A percentile compares a stretch with the other conserved stretches of the same genome.
Conservation (phyloP, 2,329 filamentous ascomycete species). For the Fusarium avenaceum region DNA sequence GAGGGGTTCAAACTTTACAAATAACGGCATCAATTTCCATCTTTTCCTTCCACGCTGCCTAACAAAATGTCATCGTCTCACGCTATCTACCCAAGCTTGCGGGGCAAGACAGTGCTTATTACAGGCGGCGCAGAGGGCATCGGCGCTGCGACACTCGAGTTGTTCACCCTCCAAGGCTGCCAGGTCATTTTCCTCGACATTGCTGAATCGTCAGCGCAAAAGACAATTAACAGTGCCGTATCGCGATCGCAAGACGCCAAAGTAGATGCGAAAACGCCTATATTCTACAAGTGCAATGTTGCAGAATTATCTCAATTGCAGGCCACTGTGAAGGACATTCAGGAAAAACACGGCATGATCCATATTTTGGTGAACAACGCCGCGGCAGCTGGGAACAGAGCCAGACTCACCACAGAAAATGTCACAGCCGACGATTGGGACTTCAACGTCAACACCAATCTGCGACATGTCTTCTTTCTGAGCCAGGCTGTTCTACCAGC, state of each 20-base stretch:
- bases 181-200: slow-evolving; percentile 61
- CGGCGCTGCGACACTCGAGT: slow-evolving; percentile 59
- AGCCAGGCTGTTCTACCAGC: slow-evolving; percentile 78
- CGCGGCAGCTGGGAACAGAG: slow-evolving; percentile 57
- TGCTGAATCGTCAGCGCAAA: slow-evolving; percentile 44
- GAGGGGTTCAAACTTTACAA: neutral
- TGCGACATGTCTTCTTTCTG: slow-evolving; percentile 71
- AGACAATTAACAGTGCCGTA: slow-evolving; percentile 48
- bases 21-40: neutral
- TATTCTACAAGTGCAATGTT: slow-evolving; percentile 60
- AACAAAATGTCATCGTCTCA: slow-evolving; percentile 13
- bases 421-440: slow-evolving; percentile 61
- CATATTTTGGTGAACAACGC: slow-evolving; percentile 91
- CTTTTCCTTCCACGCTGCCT: too few species aligned
- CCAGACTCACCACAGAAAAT: slow-evolving; percentile 49
- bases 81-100: slow-evolving; percentile 59
- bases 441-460: slow-evolving; percentile 59
- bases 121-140: slow-evolving; percentile 64
- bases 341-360: slow-evolving; percentile 58
- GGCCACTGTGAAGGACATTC: slow-evolving; percentile 51
- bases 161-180: slow-evolving; percentile 61
- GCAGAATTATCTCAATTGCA: slow-evolving; percentile 54
- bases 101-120: slow-evolving; percentile 58
- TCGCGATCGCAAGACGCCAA: slow-evolving; percentile 28
- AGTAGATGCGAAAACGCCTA: slow-evolving; percentile 43